Evolutionary conservation across 1,139 yeast genomes (phyloP).

Genomic region (Geotrichum candidum): DNA sequence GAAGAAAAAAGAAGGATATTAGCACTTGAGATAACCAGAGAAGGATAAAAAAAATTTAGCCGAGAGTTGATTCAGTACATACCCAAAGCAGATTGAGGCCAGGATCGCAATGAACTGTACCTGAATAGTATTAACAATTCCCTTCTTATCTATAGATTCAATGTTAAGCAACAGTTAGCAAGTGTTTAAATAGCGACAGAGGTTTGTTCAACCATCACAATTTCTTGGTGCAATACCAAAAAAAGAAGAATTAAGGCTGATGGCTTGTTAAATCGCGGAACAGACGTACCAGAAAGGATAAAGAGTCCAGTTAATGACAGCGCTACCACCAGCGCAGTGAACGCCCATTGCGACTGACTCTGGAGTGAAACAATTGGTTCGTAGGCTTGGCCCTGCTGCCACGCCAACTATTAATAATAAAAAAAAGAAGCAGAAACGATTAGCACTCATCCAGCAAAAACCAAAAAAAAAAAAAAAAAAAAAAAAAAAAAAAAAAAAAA

Average conservation of each 20-base stretch:
- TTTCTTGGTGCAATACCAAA: neutral
- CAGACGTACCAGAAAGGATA: constrained; percentile 11
- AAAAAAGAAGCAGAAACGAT: no score
- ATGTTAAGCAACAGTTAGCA: constrained; percentile 24
- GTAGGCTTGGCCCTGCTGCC: constrained; percentile 19
- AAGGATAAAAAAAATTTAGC: neutral
- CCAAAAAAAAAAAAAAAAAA: no score
- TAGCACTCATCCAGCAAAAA: no score
- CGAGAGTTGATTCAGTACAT: constrained; percentile 17
- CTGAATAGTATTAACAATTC: constrained; percentile 21
- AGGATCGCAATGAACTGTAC: constrained; percentile 25
- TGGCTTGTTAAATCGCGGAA: no score
- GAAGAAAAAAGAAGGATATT: constrained; percentile 5
- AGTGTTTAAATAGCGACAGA: constrained; percentile 20
- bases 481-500: no score
- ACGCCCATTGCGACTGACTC: constrained; percentile 22
- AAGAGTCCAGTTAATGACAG: constrained; percentile 17
- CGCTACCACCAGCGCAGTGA: constrained; percentile 18
- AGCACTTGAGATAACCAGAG: neutral
- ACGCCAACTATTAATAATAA: constrained; percentile 7
- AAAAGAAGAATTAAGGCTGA: neutral
- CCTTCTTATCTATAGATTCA: constrained; percentile 25
- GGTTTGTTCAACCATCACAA: no score
- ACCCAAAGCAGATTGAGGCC: constrained; percentile 35
- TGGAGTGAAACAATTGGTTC: constrained; percentile 19